phyloP scores from a whole-genome alignment of 306 rosid species.

The Prunus davidiana region DNA sequence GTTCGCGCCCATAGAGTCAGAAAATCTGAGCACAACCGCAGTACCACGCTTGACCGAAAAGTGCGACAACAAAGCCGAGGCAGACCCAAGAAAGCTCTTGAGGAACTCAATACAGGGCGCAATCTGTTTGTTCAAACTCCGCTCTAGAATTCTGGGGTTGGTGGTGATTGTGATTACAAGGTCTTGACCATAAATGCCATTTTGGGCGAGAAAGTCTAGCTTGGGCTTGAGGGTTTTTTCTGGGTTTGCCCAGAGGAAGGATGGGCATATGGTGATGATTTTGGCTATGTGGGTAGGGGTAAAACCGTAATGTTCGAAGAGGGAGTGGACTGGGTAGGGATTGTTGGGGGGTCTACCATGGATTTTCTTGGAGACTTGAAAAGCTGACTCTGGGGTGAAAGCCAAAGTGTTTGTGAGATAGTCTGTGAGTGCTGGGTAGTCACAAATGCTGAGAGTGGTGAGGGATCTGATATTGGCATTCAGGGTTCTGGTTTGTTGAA shows the following conservation, averaged over 20 bases:
- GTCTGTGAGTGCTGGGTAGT: background rate
- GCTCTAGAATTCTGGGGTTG: conserved; percentile 3
- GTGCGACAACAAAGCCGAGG: background rate
- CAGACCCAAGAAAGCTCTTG: conserved; percentile 8
- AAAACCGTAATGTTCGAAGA: conserved; percentile 23
- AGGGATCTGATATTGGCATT: conserved; percentile 2
- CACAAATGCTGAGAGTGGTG: background rate
- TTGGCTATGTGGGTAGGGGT: conserved; percentile 1
- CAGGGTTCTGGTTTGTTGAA: background rate
- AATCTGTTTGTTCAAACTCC: conserved; percentile 22
- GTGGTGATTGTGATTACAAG: background rate
- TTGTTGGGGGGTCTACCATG: background rate
- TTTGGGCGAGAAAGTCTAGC: conserved; percentile 15
- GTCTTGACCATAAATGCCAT: conserved; percentile 9
- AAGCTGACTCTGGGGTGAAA: conserved; percentile 12
- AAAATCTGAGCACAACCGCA: conserved; percentile 8
- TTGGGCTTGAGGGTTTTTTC: conserved; percentile 19
- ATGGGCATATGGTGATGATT: background rate
- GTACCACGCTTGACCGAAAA: conserved; percentile 13
- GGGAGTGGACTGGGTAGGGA: conserved; percentile 10
- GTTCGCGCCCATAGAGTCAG: conserved; percentile 10
- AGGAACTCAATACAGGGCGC: conserved; percentile 20
- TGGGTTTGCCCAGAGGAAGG: conserved; percentile 6
- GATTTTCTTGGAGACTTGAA: conserved; percentile 4
- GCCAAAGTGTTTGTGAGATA: conserved; percentile 8